Evolutionary conservation across 768 basidiomycete genomes (phyloP).

Genomic region (Mycena metata): DNA sequence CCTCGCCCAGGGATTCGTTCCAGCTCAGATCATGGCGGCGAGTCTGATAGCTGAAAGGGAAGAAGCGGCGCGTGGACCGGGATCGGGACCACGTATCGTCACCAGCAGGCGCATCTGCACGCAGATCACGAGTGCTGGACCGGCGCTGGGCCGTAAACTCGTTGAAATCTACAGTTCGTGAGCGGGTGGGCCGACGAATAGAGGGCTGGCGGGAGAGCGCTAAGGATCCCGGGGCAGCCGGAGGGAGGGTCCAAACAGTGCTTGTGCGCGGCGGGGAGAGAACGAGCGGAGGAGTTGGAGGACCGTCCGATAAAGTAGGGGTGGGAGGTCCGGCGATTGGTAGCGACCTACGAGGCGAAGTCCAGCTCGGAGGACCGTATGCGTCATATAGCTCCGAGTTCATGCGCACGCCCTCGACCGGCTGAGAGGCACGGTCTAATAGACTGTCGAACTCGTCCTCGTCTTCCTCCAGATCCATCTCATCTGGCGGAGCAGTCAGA

Average conservation of each 20-base stretch:
- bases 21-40: slow-evolving; percentile 56
- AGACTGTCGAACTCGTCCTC: slow-evolving; percentile 72
- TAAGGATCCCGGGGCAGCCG: slow-evolving; percentile 43
- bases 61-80: slow-evolving; percentile 64
- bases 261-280: slow-evolving; percentile 38
- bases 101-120: slow-evolving; percentile 11
- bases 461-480: slow-evolving; percentile 74
- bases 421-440: slow-evolving; percentile 52
- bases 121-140: slow-evolving; percentile 57
- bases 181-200: slow-evolving; percentile 68
- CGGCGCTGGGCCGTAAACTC: slow-evolving; percentile 80
- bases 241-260: slow-evolving; percentile 37
- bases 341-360: slow-evolving; percentile 21
- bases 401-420: slow-evolving; percentile 68
- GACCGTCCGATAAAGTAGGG: slow-evolving; percentile 42
- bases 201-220: slow-evolving; percentile 65
- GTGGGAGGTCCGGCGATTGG: slow-evolving; percentile 43
- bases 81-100: slow-evolving; percentile 26
- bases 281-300: slow-evolving; percentile 40
- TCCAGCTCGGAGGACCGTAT: slow-evolving; percentile 50
- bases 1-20: slow-evolving; percentile 42
- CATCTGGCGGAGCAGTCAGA: slow-evolving; percentile 64
- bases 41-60: slow-evolving; percentile 61
- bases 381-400: slow-evolving; percentile 78
- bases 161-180: slow-evolving; percentile 75